Evolutionary conservation across 495 filamentous ascomycete genomes (phyloP), one percentile per base, ranked within the genome.

Genomic region (Echria macrotheca): DNA sequence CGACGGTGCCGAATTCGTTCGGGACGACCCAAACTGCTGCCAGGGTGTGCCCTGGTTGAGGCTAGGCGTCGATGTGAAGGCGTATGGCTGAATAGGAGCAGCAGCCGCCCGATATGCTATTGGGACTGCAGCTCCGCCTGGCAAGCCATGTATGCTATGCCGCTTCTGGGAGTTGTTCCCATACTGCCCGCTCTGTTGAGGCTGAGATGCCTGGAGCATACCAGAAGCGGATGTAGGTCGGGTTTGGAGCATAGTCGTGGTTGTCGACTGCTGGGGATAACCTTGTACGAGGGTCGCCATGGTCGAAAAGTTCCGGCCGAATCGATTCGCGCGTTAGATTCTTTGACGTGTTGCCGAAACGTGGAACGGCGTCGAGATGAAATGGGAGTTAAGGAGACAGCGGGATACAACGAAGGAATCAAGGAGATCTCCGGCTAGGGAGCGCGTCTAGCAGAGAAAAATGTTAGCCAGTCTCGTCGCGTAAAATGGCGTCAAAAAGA

Each of bases 271-370:
- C 70, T 86, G 81, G 58, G 88, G 85, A 64, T 91, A 90, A 53
- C 88, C 80, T 76, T 95, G 89, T 69, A 93, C 87, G 72, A 95
- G 78, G 69, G 89, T 87, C 73, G 89, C 89, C 89, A 95, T 95
- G 62, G 54, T 80, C 60, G 48, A 53, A 33, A 12, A 31, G 10
- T 28, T 6, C 12, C 12, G 1, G 6, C 24, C 4, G 21, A 21
- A 23, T 44, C 25, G 42, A 28, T 28, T 23, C 15, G n/a, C n/a
- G n/a, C n/a, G n/a, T n/a, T n/a, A n/a, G n/a, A n/a, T n/a, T n/a
- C n/a, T n/a, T n/a, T n/a, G n/a, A n/a, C n/a, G n/a, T n/a, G n/a
- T n/a, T n/a, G n/a, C n/a, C n/a, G n/a, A n/a, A n/a, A n/a, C n/a
- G n/a, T n/a, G n/a, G n/a, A n/a, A n/a, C n/a, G n/a, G n/a, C n/a